Evolutionary conservation across 2,329 filamentous ascomycete genomes (phyloP).

Genomic region (Chaetothyriales sp.): DNA sequence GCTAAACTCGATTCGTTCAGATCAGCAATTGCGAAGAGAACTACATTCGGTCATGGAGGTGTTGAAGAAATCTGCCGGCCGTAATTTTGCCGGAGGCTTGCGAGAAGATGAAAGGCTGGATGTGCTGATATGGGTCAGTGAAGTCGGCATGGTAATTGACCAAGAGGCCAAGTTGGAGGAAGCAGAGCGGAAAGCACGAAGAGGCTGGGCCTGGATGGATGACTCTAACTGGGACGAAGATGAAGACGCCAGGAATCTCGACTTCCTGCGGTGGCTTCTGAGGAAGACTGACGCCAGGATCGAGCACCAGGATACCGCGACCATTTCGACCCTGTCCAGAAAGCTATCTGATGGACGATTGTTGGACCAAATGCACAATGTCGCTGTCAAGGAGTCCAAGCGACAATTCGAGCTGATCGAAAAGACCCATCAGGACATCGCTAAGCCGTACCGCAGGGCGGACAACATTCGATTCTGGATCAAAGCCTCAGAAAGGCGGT

Average conservation of each 20-base stretch:
- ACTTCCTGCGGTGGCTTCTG: conserved; percentile 63
- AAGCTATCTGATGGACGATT: conserved; percentile 65
- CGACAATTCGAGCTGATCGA: conserved; percentile 82
- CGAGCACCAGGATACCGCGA: conserved; percentile 4
- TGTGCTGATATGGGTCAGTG: conserved; percentile 66
- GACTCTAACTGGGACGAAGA: conserved; percentile 53
- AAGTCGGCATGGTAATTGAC: conserved; percentile 62
- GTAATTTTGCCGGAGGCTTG: conserved; percentile 74
- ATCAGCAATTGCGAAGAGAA: conserved; percentile 72
- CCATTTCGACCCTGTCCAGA: conserved; percentile 19
- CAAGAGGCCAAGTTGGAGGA: conserved; percentile 66
- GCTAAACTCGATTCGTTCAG: conserved; percentile 73
- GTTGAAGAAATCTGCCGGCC: conserved; percentile 76
- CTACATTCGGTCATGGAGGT: conserved; percentile 78
- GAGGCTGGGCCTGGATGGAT: conserved; percentile 66
- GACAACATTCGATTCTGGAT: conserved; percentile 94
- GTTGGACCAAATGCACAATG: conserved; percentile 80
- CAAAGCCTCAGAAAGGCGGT: conserved; percentile 88
- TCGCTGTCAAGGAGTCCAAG: conserved; percentile 68
- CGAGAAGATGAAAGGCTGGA: conserved; percentile 61
- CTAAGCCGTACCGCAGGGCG: conserved; percentile 82
- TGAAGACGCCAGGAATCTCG: conserved; percentile 64
- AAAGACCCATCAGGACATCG: conserved; percentile 78
- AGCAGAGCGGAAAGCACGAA: conserved; percentile 56
- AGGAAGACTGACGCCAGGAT: conserved; percentile 3